Evolutionary conservation across 2,329 filamentous ascomycete species (phyloP), one percentile per base, ranked within the genome.

Genomic region (Biscogniauxia sp.): DNA sequence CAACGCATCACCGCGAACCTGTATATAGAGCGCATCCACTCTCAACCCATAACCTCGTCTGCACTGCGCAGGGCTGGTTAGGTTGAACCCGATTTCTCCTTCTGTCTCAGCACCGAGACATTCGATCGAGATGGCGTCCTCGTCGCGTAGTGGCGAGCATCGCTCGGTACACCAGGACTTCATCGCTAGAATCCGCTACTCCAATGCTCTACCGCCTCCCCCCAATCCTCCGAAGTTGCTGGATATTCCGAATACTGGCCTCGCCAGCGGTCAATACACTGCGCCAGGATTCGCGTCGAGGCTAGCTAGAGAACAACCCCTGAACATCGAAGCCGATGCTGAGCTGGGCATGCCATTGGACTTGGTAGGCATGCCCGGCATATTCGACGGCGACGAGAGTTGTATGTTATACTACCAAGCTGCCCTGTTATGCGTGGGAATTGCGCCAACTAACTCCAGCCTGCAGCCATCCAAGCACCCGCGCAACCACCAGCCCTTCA

Each of bases 341-440:
- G 95, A 99, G 80, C 85, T 98, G 69, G 95, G 95, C 60, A 98
- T 99, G 95, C 93, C 93, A 61, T 87, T 99, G 73, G 94, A 98
- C 75, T 79, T 99, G 68, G 90, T 98, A 60, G 95, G 95, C 71
- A 92, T 98, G 79, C 94, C 94, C 6, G 93, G 93, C 28, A 88
- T 98, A 60, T 97, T 98, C 72, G 89, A 98, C 71, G 94, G 93
- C 61, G 93, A 98, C 75, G 94, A 98, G 80, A 90, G 90, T 78
- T 92, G 93, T 97, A 82, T 75, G 82, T 78, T 60, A 50, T 53
- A 57, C n/a, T 28, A 50, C 68, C 11, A 8, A 32, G 2, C 28
- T 32, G 28, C 11, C 28, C 68, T 61, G 57, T 37, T 50, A 23
- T n/a, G n/a, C 41, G 8, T 54, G 54, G 23, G n/a, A 45, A 11